Conservation (phyloP, 305 asterid species). For the Plantago coronopus region DNA sequence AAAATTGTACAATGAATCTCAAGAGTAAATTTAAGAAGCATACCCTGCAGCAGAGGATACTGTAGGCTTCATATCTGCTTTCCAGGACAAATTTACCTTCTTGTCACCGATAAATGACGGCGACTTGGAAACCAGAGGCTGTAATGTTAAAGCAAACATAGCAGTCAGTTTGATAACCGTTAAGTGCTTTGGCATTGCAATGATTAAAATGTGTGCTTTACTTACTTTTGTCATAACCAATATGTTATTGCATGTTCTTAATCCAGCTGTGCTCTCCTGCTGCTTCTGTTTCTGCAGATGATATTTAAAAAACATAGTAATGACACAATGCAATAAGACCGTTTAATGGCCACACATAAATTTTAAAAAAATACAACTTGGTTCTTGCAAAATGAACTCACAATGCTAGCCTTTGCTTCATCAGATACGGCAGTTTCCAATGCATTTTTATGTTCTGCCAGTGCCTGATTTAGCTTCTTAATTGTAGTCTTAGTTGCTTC, state of each 20-base stretch:
- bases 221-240: slow-evolving; percentile 83
- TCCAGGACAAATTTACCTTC: slow-evolving; percentile 78
- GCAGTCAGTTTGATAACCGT: slow-evolving; percentile 25
- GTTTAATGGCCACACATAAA: neutral
- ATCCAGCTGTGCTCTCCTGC: slow-evolving; percentile 69
- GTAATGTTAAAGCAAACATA: slow-evolving; percentile 21
- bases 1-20: neutral
- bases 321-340: slow-evolving; percentile 2
- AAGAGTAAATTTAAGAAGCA: slow-evolving; percentile 23
- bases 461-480: slow-evolving; percentile 77
- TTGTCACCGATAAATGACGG: slow-evolving; percentile 89
- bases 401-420: slow-evolving; percentile 73
- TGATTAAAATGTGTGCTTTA: slow-evolving; percentile 6
- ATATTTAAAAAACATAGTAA: slow-evolving; percentile 14
- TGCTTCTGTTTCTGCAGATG: slow-evolving; percentile 69
- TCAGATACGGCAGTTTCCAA: slow-evolving; percentile 71
- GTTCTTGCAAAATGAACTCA: slow-evolving; percentile 42
- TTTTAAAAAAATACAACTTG: neutral
- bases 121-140: slow-evolving; percentile 82
- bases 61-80: slow-evolving; percentile 59
- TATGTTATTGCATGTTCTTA: slow-evolving; percentile 88
- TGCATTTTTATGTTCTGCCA: slow-evolving; percentile 65
- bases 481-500: slow-evolving; percentile 69
- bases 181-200: slow-evolving; percentile 9
- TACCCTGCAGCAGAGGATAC: slow-evolving; percentile 57